Percentiles rank a stretch among this genome's conserved stretches.
Conservation (phyloP, 139 green algal species). For the Marvania coccoides region DNA sequence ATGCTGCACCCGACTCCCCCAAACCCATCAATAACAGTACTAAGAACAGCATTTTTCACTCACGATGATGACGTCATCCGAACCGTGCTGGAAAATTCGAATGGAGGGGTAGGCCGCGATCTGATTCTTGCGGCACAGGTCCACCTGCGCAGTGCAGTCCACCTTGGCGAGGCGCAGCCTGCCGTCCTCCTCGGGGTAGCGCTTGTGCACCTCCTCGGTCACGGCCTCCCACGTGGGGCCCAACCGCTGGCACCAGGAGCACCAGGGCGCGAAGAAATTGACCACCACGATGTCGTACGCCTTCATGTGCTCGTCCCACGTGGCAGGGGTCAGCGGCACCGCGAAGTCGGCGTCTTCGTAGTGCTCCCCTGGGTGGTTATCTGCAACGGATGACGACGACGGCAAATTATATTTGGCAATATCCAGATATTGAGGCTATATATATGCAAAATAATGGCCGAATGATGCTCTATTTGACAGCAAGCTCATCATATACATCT, state of each 20-base stretch:
- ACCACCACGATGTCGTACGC: constrained; percentile 71
- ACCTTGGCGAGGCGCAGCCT: constrained; percentile 89
- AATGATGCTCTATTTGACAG: too few relatives aligned
- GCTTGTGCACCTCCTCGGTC: constrained; percentile 73
- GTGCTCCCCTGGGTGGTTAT: constrained; percentile 12
- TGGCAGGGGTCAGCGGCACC: constrained; percentile 29
- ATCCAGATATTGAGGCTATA: too few relatives aligned
- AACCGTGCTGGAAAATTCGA: constrained; percentile 83
- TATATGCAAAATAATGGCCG: too few relatives aligned
- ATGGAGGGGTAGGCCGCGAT: constrained; percentile 95
- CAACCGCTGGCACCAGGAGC: constrained; percentile 92
- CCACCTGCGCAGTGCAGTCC: constrained; percentile 80
- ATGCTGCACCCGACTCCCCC: too few relatives aligned
- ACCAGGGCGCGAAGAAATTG: constrained; percentile 97
- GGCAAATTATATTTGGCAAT: too few relatives aligned
- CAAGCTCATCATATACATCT: too few relatives aligned
- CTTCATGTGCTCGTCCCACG: constrained; percentile 34
- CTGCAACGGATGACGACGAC: too few relatives aligned
- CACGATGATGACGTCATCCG: constrained; percentile 63
- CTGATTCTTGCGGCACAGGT: constrained; percentile 78
- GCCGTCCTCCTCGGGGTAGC: constrained; percentile 80
- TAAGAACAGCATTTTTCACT: not conserved
- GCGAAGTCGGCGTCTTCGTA: constrained; percentile 50
- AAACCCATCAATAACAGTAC: too few relatives aligned
- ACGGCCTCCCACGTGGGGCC: constrained; percentile 90